A percentile compares a stretch with the other conserved stretches of the same genome.
These are phyloP conservation scores for Maudiozyma serrabonitensis DNA, from an alignment of 805 yeast genomes.

Conservation along the genomic window DNA sequence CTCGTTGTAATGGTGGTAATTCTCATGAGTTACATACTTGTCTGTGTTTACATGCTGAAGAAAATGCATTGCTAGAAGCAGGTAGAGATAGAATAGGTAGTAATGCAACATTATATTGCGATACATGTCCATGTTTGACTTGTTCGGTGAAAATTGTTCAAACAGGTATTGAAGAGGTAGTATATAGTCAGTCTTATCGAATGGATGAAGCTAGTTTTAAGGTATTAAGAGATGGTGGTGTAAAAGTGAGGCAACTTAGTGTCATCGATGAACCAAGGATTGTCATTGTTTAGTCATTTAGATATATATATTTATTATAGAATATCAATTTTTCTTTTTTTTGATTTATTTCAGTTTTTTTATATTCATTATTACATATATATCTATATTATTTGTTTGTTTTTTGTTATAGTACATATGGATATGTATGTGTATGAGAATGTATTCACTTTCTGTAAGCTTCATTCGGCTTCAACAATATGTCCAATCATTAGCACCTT, in stretches of 20 bases:
- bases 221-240: constrained; percentile 68
- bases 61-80: constrained; percentile 87
- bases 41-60: constrained; percentile 93
- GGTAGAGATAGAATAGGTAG: constrained; percentile 76
- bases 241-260: constrained; percentile 53
- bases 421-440: too few species aligned
- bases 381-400: not conserved
- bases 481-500: too few species aligned
- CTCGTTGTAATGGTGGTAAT: constrained; percentile 68
- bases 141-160: constrained; percentile 94
- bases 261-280: constrained; percentile 22
- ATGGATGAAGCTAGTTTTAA: constrained; percentile 76
- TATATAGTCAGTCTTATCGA: constrained; percentile 82
- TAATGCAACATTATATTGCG: constrained; percentile 69
- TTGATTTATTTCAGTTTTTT: not conserved
- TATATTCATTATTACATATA: not conserved
- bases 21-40: constrained; percentile 74
- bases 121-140: constrained; percentile 95
- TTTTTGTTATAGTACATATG: not conserved
- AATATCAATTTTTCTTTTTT: too few species aligned
- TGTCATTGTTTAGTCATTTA: constrained; percentile 9
- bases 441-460: too few species aligned
- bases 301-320: not conserved
- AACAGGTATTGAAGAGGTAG: constrained; percentile 82
- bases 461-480: too few species aligned